Percentiles rank a stretch among this genome's conserved stretches.
Evolutionary conservation across 2,329 filamentous ascomycete genomes (phyloP).

Genomic region (Colletotrichum shisoi): DNA sequence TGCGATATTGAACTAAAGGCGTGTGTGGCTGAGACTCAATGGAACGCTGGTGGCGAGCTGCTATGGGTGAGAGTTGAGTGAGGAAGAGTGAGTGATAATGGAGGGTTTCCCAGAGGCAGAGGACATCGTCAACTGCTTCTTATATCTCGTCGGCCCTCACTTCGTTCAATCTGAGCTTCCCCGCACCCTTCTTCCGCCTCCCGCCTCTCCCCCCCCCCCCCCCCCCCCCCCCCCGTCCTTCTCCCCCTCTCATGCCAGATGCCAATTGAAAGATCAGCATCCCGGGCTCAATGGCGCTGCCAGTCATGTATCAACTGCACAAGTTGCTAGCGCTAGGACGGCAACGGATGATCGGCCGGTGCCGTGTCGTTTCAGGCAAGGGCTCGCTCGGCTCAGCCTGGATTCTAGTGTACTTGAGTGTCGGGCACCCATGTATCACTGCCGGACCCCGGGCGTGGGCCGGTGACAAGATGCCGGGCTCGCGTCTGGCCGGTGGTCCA

Average conservation of each 20-base stretch:
- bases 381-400: neutral
- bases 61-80: neutral
- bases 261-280: slow-evolving; percentile 29
- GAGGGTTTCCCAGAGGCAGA: neutral
- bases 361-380: slow-evolving; percentile 2
- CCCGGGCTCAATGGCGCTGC: slow-evolving; percentile 25
- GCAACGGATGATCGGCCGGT: slow-evolving; percentile 7
- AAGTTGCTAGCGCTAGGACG: slow-evolving; percentile 22
- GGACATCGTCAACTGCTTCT: slow-evolving; percentile 26
- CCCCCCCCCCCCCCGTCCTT: neutral
- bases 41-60: neutral
- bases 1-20: neutral
- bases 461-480: slow-evolving; percentile 17
- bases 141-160: neutral
- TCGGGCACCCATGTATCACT: slow-evolving; percentile 25
- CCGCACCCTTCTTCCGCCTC: slow-evolving; percentile 17
- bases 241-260: slow-evolving; percentile 16
- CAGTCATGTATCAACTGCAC: slow-evolving; percentile 12
- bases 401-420: slow-evolving; percentile 1
- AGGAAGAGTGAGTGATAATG: slow-evolving; percentile 4
- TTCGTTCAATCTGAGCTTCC: slow-evolving; percentile 18
- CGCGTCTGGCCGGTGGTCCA: neutral
- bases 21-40: neutral
- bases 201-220: neutral
- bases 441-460: slow-evolving; percentile 12